These are phyloP conservation scores for Wolfiporia cocos DNA, from an alignment of 1,284 basidiomycete species.

Conservation along the genomic window DNA sequence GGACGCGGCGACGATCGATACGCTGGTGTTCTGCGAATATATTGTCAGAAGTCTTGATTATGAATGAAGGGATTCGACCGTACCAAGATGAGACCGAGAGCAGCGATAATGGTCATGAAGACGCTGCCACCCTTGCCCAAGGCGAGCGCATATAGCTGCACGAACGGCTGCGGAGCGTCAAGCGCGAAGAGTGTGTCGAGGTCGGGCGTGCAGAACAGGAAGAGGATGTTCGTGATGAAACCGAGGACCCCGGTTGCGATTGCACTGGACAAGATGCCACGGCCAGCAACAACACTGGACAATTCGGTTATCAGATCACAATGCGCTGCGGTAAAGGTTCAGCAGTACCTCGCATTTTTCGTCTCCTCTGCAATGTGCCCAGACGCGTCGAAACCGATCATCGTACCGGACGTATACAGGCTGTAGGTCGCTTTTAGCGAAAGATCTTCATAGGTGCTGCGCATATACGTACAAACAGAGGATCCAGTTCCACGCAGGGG, in stretches of 20 bases:
- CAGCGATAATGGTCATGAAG: conserved; percentile 80
- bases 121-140: conserved; percentile 71
- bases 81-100: conserved; percentile 73
- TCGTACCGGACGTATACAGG: conserved; percentile 76
- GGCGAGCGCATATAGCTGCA: conserved; percentile 76
- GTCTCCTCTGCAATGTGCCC: conserved; percentile 90
- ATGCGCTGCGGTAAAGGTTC: not conserved
- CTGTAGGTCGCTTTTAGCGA: conserved; percentile 35
- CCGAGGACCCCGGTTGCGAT: conserved; percentile 71
- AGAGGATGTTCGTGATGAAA: conserved; percentile 72
- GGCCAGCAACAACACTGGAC: conserved; percentile 64
- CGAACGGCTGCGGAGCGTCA: conserved; percentile 82
- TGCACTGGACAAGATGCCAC: conserved; percentile 72
- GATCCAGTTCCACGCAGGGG: conserved; percentile 83
- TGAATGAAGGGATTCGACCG: conserved; percentile 16
- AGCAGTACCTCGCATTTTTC: conserved; percentile 67
- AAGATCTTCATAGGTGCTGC: not conserved
- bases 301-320: conserved; percentile 1
- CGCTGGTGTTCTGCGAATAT: conserved; percentile 66
- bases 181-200: conserved; percentile 68
- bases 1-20: conserved; percentile 79
- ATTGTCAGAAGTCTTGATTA: not conserved
- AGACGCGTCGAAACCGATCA: conserved; percentile 85
- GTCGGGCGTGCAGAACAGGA: conserved; percentile 81
- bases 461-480: conserved; percentile 56